Conservation (phyloP, 2,329 filamentous ascomycete genomes). For the Ampelomyces quisqualis region DNA sequence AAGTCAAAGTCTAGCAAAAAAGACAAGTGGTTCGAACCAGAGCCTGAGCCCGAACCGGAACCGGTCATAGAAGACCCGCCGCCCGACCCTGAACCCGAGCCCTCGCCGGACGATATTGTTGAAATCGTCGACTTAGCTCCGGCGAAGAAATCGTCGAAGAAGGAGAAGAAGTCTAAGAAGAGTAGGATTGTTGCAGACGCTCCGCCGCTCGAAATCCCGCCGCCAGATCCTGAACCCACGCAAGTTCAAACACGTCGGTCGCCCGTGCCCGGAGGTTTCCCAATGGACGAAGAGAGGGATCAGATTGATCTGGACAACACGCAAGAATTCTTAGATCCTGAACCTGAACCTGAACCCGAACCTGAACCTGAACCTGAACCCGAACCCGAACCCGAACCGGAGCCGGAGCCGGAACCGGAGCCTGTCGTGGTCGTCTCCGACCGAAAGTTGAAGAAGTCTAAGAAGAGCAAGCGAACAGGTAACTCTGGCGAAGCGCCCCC, state of each 20-base stretch:
- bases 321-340: too few species aligned
- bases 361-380: slow-evolving; percentile 36
- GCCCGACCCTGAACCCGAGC: slow-evolving; percentile 9
- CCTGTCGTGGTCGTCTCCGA: slow-evolving; percentile 27
- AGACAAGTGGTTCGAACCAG: slow-evolving; percentile 7
- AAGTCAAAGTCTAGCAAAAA: slow-evolving; percentile 45
- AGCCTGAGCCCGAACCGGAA: slow-evolving; percentile 15
- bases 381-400: too few species aligned
- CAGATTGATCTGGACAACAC: slow-evolving; percentile 34
- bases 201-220: slow-evolving; percentile 28
- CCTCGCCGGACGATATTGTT: slow-evolving; percentile 25
- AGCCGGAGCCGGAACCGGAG: slow-evolving; percentile 36
- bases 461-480: slow-evolving; percentile 27
- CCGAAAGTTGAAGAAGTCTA: slow-evolving; percentile 27
- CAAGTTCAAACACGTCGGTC: slow-evolving; percentile 34
- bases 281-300: slow-evolving; percentile 46
- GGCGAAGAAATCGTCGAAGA: slow-evolving; percentile 35
- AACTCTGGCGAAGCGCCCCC: slow-evolving; percentile 5
- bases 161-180: slow-evolving; percentile 33
- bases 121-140: slow-evolving; percentile 34
- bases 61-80: slow-evolving; percentile 4
- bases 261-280: slow-evolving; percentile 52
- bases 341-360: slow-evolving; percentile 35
- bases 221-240: slow-evolving; percentile 36
- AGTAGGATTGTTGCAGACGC: slow-evolving; percentile 27